Conservation (phyloP, 306 rosid genomes). For the Gastrolobium bilobum region DNA sequence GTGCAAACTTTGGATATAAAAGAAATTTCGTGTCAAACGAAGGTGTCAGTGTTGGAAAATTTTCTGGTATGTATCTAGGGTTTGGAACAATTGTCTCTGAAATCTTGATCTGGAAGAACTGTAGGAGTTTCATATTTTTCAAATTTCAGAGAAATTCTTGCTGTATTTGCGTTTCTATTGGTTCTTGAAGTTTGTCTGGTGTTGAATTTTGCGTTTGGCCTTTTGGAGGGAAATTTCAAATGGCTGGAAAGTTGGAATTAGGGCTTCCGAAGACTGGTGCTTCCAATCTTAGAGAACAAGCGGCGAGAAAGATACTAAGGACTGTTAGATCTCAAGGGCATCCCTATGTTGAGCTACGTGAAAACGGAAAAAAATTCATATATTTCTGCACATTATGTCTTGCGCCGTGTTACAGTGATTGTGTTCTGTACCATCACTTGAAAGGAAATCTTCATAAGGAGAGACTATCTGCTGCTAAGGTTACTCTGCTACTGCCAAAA, state of each 20-base stretch:
- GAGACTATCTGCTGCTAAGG: conserved; percentile 73
- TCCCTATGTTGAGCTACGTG: conserved; percentile 81
- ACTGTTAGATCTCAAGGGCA: conserved; percentile 88
- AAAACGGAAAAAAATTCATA: conserved; percentile 76
- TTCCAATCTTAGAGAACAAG: conserved; percentile 67
- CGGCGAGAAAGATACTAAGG: conserved; percentile 74
- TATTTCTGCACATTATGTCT: conserved; percentile 88
- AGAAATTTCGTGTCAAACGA: neutral
- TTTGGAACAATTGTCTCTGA: conserved; percentile 38
- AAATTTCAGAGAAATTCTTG: conserved; percentile 41
- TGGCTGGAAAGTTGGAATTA: conserved; percentile 73
- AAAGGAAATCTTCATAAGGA: conserved; percentile 80
- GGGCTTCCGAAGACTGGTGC: conserved; percentile 58
- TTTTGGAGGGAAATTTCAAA: conserved; percentile 53
- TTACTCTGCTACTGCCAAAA: conserved; percentile 76
- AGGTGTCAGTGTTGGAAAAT: neutral
- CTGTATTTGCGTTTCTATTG: conserved; percentile 26
- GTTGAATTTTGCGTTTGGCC: conserved; percentile 41
- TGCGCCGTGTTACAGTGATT: conserved; percentile 79
- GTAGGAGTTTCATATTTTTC: conserved; percentile 27
- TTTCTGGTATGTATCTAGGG: conserved; percentile 50
- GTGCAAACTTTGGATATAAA: conserved; percentile 1
- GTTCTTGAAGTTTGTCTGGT: conserved; percentile 38
- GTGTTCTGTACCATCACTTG: conserved; percentile 79
- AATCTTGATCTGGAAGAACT: conserved; percentile 31